phyloP scores from a whole-genome alignment of 306 rosid species.

The Pyrus bretschneideri region DNA sequence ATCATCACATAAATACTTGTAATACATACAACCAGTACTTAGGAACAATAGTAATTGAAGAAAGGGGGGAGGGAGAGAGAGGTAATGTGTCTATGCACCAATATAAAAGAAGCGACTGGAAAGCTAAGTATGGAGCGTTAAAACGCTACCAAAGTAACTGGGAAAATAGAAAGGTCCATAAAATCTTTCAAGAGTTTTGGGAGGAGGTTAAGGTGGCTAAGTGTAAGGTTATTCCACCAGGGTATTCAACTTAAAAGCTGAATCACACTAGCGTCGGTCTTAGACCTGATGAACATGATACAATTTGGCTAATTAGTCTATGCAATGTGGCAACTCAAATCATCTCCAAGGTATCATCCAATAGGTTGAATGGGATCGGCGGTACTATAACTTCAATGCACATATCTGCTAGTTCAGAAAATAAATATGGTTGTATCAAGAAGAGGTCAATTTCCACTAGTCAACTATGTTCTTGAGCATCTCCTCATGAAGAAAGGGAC shows the following conservation, averaged over 20 bases:
- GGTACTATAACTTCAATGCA: background rate
- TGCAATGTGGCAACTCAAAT: background rate
- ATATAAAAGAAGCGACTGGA: background rate
- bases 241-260: background rate
- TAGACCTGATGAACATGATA: background rate
- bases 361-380: background rate
- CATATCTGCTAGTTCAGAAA: background rate
- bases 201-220: background rate
- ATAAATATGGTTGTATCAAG: too few species aligned
- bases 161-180: background rate
- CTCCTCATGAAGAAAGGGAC: too few species aligned
- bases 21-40: background rate
- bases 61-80: too few species aligned
- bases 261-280: background rate
- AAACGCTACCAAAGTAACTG: background rate
- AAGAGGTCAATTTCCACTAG: background rate
- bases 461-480: too few species aligned
- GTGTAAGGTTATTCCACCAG: background rate
- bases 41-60: background rate
- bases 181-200: background rate
- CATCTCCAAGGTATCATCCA: background rate
- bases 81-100: background rate
- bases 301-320: background rate
- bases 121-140: background rate
- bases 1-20: too few species aligned